Base-by-base conservation (phyloP, 2,329 filamentous ascomycete species). In the Sporothrix mexicana region DNA sequence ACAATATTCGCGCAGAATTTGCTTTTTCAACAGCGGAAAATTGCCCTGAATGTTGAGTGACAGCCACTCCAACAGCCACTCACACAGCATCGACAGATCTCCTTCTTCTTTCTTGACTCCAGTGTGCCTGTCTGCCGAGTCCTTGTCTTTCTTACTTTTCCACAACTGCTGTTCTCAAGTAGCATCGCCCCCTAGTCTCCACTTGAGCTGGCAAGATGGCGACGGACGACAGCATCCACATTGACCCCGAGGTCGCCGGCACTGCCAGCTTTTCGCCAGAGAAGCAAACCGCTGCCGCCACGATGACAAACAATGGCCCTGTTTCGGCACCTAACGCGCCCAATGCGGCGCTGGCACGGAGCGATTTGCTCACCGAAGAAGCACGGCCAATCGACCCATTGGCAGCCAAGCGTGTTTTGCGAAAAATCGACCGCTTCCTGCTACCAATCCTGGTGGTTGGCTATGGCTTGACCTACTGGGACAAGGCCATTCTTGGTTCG, bases 401-500 rank as follows among this genome's bases (percentile, higher is more conserved):
- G 15, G 69, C 23, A 2, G 25, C 53, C 12, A 20, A 47, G 43
- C 55, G 69, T 7, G 69, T 70, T 3, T 23, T 62, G 10, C 41
- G 69, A 36, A 70, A 70, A 30, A 70, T 70, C 23, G 69, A 70
- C 43, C 23, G 43, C 12, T 51, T 70, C 69, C 43, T 70, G 43
- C 41, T 62, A 25, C 69, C 69, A 9, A 41, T 23, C 6, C 43
- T 71, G 10, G 9, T 71, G 6, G 12, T 47, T 20, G 69, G 43
- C 45, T 71, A 71, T 7, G 69, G 69, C n/a, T n/a, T 71, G 10
- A 49, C 49, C 3, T 84, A 84, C 77, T 84, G 84, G 73, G 83
- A 72, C 64, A 69, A 72, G 84, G 92, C 92, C 8, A 94, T 94
- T 74, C 84, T 94, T 2, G 92, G 92, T 20, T 89, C 88, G 30